These are phyloP conservation scores for Blastobotrys niveus DNA, from an alignment of 1,139 yeast species.

Conservation along the genomic window DNA sequence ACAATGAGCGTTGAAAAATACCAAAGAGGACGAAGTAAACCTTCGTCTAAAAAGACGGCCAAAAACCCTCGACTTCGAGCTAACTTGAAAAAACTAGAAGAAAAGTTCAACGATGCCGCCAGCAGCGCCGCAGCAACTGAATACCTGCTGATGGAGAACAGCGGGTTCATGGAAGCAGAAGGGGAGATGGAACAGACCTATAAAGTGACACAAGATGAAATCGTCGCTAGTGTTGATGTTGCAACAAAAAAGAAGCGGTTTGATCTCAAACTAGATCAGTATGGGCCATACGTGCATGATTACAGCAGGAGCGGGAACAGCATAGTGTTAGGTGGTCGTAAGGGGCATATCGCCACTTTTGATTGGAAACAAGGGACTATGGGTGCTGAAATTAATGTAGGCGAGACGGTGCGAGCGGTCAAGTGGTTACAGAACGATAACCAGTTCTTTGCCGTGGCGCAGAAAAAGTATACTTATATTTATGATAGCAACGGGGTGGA, in stretches of 20 bases:
- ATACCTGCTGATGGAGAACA: constrained; percentile 72
- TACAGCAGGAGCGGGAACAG: constrained; percentile 85
- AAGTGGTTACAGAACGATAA: constrained; percentile 79
- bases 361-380: constrained; percentile 90
- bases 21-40: constrained; percentile 17
- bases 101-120: constrained; percentile 71
- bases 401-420: constrained; percentile 87
- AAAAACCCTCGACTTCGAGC: constrained; percentile 62
- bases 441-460: constrained; percentile 94
- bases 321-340: constrained; percentile 74
- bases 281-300: constrained; percentile 82
- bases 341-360: constrained; percentile 93
- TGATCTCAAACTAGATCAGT: constrained; percentile 63
- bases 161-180: constrained; percentile 86
- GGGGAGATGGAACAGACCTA: constrained; percentile 84
- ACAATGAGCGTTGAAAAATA: constrained; percentile 23
- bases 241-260: constrained; percentile 66
- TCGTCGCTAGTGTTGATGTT: constrained; percentile 70
- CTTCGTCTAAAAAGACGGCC: constrained; percentile 6
- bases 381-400: constrained; percentile 74
- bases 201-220: constrained; percentile 77
- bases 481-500: constrained; percentile 90
- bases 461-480: constrained; percentile 86
- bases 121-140: constrained; percentile 82
- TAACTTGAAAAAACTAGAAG: constrained; percentile 60